Conservation (phyloP, 1,284 basidiomycete species). For the Austropuccinia psidii region DNA sequence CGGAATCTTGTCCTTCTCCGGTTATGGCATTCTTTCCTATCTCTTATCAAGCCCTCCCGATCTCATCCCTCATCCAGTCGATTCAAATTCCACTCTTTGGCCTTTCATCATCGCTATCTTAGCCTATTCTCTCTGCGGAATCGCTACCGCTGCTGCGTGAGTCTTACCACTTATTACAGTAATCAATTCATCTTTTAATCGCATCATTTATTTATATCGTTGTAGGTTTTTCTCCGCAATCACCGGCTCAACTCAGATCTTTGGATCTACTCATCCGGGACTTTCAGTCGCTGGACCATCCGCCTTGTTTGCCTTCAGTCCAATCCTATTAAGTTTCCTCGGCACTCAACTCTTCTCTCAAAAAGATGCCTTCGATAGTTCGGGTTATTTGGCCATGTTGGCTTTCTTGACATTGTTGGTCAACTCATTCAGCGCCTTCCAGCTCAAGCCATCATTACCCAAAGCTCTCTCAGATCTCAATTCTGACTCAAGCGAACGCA, state of each 20-base stretch:
- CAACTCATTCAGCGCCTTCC: neutral
- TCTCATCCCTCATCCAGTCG: neutral
- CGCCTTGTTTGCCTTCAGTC: slow-evolving; percentile 5
- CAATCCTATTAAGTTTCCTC: slow-evolving; percentile 16
- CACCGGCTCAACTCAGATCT: slow-evolving; percentile 22
- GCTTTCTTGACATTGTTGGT: slow-evolving; percentile 15
- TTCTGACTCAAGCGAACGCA: too few species aligned
- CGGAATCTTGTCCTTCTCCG: slow-evolving; percentile 7
- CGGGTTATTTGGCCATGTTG: slow-evolving; percentile 1
- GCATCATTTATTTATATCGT: neutral
- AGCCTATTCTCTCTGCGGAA: slow-evolving; percentile 25
- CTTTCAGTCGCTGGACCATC: slow-evolving; percentile 25
- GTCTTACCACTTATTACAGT: neutral
- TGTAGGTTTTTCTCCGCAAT: slow-evolving; percentile 27
- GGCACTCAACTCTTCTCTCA: slow-evolving; percentile 5
- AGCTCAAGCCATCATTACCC: too few species aligned
- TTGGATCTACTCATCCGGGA: slow-evolving; percentile 17
- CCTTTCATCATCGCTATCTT: slow-evolving; percentile 3
- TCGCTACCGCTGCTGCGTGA: slow-evolving; percentile 22
- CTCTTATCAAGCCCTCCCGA: neutral
- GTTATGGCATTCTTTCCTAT: slow-evolving; percentile 15
- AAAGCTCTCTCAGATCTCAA: too few species aligned
- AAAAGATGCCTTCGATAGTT: slow-evolving; percentile 13
- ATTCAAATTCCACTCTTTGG: neutral
- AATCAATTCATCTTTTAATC: neutral